A percentile compares a stretch with the other conserved stretches of the same genome.
Evolutionary conservation across 768 basidiomycete genomes (phyloP).

Genomic region (Tylopilus intermedius): DNA sequence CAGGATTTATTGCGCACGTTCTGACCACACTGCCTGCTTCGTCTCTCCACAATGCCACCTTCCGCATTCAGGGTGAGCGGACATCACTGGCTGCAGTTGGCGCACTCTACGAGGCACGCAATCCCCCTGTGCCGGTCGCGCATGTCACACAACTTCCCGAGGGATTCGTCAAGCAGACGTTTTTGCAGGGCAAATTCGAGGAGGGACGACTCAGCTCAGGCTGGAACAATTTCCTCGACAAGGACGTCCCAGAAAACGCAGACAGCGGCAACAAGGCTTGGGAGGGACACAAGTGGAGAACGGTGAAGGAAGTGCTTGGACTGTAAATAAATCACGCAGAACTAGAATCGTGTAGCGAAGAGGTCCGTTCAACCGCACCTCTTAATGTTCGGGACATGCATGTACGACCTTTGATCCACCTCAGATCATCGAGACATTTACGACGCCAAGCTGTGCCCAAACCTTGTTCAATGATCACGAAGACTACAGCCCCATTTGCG

Average conservation of each 20-base stretch:
- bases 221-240: slow-evolving; percentile 29
- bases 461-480: neutral
- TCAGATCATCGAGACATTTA: neutral
- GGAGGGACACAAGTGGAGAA: slow-evolving; percentile 24
- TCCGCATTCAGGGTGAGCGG: slow-evolving; percentile 37
- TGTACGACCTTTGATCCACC: too few species aligned
- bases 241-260: slow-evolving; percentile 29
- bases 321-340: slow-evolving; percentile 10
- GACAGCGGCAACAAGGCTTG: slow-evolving; percentile 30
- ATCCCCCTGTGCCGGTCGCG: slow-evolving; percentile 17
- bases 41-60: slow-evolving; percentile 27
- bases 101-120: slow-evolving; percentile 23
- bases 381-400: too few species aligned
- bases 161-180: slow-evolving; percentile 27
- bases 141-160: slow-evolving; percentile 27
- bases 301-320: slow-evolving; percentile 25
- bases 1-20: slow-evolving; percentile 34
- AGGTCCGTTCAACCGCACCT: too few species aligned
- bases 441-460: neutral
- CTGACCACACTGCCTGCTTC: slow-evolving; percentile 29
- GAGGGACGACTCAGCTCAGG: slow-evolving; percentile 32
- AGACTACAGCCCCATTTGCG: neutral
- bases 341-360: too few species aligned
- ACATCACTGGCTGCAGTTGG: slow-evolving; percentile 24
- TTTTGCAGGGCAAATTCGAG: slow-evolving; percentile 27